Conservation (phyloP, 306 rosid species). For the Prunus mongolica region DNA sequence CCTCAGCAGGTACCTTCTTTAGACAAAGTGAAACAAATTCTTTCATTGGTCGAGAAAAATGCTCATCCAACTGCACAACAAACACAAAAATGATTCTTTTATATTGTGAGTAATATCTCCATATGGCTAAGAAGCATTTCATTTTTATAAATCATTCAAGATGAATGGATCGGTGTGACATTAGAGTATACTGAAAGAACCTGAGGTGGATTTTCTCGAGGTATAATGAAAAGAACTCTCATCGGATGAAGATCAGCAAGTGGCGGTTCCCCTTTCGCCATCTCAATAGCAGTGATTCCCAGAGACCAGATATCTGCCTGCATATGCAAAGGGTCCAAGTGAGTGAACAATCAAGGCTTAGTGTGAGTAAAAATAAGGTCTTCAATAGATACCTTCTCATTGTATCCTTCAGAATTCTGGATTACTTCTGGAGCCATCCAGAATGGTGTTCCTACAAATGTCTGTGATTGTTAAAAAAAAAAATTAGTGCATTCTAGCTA, state of each 20-base stretch:
- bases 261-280: constrained; percentile 99
- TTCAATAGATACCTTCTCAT: constrained; percentile 74
- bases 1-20: constrained; percentile 97
- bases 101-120: constrained; percentile 8
- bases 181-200: constrained; percentile 30
- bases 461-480: constrained; percentile 57
- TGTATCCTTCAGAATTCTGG: constrained; percentile 93
- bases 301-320: constrained; percentile 99
- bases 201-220: constrained; percentile 99
- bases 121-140: constrained; percentile 10
- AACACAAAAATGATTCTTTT: constrained; percentile 23
- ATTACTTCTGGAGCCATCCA: constrained; percentile 99
- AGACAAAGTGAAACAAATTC: constrained; percentile 90
- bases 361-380: constrained; percentile 4
- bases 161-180: background rate
- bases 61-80: constrained; percentile 89
- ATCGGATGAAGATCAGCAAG: constrained; percentile 98
- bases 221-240: constrained; percentile 98
- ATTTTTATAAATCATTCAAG: constrained; percentile 8
- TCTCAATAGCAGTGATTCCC: constrained; percentile 96
- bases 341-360: constrained; percentile 25
- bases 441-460: constrained; percentile 99
- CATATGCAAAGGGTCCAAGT: constrained; percentile 27
- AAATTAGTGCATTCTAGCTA: constrained; percentile 42
- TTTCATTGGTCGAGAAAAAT: constrained; percentile 92